Evolutionary conservation across 352 stramenopile species (phyloP), one percentile per base, ranked within the genome.

Genomic region (Phytophthora aleatoria): DNA sequence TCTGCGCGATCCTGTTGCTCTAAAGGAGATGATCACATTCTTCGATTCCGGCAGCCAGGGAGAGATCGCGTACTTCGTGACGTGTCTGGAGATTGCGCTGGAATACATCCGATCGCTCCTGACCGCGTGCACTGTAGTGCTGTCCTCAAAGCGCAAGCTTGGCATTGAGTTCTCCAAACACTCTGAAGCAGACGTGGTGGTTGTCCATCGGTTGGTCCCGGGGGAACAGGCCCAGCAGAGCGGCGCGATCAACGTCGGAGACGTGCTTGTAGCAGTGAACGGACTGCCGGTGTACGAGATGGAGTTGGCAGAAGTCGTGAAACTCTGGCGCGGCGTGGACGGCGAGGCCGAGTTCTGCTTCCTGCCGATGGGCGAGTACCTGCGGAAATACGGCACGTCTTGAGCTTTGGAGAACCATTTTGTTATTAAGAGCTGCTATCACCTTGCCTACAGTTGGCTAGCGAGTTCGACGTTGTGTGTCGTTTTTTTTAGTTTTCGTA

Each of bases 61-160:
- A 53, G 87, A 96, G 62, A 86, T 86, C 28, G 84, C 85, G 56
- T 96, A 96, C 65, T 96, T 94, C 60, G 85, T 94, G 26, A 94
- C 85, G 38, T 96, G 87, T 59, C 61, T 96, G 12, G 87, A 96
- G 72, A 96, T 96, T 56, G 87, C 85, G 33, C 69, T 96, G 49
- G 87, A 96, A 71, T 96, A 95, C 76, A 91, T 95, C 11, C 82
- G 87, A 15, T 93, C 85, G 26, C 83, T 95, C 7, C 54, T 94
- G 28, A 92, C 83, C 1, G 85, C 87, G n/a, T 92, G 84, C 51
- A 93, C 87, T 0, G 83, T 93, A 9, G 81, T 91, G 56, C 62
- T 95, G 15, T 87, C 91, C 15, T 79, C 81, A 9, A 74, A 75
- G 20, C 72, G 77, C 33, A 83, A 86, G 39, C 81, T 95, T 9